These are phyloP conservation scores for Eucalyptus dawsonii DNA, from an alignment of 345 rosid species.

Conservation along the genomic window DNA sequence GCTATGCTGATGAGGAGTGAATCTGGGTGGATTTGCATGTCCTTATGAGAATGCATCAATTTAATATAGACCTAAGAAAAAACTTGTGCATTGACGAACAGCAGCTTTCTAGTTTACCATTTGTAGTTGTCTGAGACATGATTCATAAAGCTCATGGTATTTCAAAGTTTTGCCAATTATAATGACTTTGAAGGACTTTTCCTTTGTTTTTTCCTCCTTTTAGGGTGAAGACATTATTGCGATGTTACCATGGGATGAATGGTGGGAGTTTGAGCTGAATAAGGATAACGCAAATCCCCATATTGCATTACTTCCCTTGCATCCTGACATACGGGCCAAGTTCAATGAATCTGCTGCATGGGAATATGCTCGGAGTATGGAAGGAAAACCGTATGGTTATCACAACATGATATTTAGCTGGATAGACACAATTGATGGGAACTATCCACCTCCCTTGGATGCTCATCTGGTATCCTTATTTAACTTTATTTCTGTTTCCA, in stretches of 20 bases:
- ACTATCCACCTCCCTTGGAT: slow-evolving; percentile 96
- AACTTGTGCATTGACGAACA: neutral
- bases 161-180: neutral
- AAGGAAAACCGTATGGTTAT: slow-evolving; percentile 85
- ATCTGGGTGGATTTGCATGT: neutral
- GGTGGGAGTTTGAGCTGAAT: slow-evolving; percentile 97
- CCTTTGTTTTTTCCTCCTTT: neutral
- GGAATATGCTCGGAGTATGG: slow-evolving; percentile 94
- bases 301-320: slow-evolving; percentile 86
- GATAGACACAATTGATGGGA: slow-evolving; percentile 79
- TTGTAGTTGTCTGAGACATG: neutral
- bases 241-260: slow-evolving; percentile 88
- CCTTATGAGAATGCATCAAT: neutral
- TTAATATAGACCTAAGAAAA: neutral
- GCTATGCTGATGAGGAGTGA: neutral
- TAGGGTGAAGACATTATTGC: slow-evolving; percentile 92
- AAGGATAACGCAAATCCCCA: slow-evolving; percentile 90
- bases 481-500: neutral
- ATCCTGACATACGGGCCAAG: slow-evolving; percentile 77
- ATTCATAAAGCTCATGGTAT: neutral
- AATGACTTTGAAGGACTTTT: neutral
- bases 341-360: slow-evolving; percentile 95
- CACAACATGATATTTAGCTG: slow-evolving; percentile 99
- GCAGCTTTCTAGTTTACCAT: neutral
- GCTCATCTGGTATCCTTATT: slow-evolving; percentile 63